phyloP scores from a whole-genome alignment of 345 rosid species.

The Ricinus communis region DNA sequence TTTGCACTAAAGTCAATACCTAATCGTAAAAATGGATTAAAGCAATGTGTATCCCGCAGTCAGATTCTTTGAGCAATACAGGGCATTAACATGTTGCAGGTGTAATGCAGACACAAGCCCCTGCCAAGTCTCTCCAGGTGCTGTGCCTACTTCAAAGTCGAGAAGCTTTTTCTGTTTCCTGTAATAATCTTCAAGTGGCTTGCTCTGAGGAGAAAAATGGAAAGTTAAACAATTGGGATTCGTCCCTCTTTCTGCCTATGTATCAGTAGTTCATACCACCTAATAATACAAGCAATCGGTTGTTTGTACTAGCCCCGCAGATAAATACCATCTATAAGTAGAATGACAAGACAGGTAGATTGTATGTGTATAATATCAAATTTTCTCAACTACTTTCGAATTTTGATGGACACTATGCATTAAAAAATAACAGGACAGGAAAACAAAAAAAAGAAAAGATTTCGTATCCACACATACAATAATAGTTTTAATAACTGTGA shows the following conservation, averaged over 20 bases:
- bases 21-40: background rate
- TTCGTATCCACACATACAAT: too few species aligned
- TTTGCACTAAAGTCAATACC: background rate
- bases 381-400: background rate
- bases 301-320: too few species aligned
- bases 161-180: conserved; percentile 69
- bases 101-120: conserved; percentile 78
- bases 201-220: conserved; percentile 45
- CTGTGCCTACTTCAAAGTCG: conserved; percentile 59
- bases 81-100: conserved; percentile 28
- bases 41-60: background rate
- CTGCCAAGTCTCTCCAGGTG: conserved; percentile 79
- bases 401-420: background rate
- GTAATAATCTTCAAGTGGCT: conserved; percentile 81
- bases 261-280: too few species aligned
- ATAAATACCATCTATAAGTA: too few species aligned
- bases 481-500: too few species aligned
- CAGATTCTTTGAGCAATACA: background rate
- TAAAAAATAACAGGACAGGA: too few species aligned
- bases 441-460: too few species aligned
- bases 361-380: too few species aligned
- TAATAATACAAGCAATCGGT: too few species aligned
- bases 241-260: background rate
- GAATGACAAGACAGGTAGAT: too few species aligned
- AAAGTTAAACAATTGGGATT: background rate